Base-by-base conservation (phyloP, 1,284 basidiomycete species). In the Austroboletus niveus region DNA sequence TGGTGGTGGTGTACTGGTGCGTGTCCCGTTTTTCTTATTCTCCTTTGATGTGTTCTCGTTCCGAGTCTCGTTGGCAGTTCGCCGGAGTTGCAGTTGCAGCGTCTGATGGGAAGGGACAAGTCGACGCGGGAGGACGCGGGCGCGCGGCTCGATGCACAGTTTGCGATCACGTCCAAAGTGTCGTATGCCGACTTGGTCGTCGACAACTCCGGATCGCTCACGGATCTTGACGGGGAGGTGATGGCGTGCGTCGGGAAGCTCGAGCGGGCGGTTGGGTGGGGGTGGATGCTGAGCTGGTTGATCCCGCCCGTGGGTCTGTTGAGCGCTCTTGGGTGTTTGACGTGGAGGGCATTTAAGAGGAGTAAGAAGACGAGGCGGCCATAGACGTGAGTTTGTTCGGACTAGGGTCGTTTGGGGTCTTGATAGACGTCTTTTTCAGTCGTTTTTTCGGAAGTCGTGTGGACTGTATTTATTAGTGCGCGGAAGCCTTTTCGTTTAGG, bases 1-100 rank as follows among this genome's bases (percentile, higher is more conserved):
- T 95, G 10, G 80, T 95, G 4, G 83, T 99, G 15, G 94, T 98
- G 3, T 97, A 92, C 63, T 94, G 89, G 92, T 93, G 62, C 30
- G 0, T 10, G 5, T 1, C 36, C 5, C 38, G 6, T 38, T 38
- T 38, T 38, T 2, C 38, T 8, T 42, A 8, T 32, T 32, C 12
- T 8, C 17, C 3, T n/a, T n/a, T 12, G 11, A 3, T 10, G 12
- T 38, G 36, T 15, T 38, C 11, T 1, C 15, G n/a, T 17, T 8
- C 36, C 8, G 11, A 38, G 8, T 27, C 34, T 31, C 24, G 17
- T 27, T 15, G 9, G 11, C 12, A 91, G 90, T 64, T 85, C 87
- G 6, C 72, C 80, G 9, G 82, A 87, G 53, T 78, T 92, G 1
- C 94, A 97, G 65, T 77, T 95, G 1, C 79, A 85, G 48, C 84